These are phyloP conservation scores for Ichthyophthirius multifiliis DNA, from an alignment of 169 alveolate genomes.

Conservation along the genomic window DNA sequence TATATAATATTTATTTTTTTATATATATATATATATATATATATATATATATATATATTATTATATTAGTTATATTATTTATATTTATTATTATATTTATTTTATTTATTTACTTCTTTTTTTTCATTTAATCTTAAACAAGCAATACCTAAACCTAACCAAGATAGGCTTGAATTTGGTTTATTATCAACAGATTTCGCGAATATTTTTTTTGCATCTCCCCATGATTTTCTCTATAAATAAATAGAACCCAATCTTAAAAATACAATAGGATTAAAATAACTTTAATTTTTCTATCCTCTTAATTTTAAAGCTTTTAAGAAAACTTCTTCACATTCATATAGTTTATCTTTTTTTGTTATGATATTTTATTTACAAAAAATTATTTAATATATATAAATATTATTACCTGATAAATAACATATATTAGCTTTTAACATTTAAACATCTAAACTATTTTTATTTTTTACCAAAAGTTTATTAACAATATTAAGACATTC, in stretches of 20 bases:
- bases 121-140: conserved; percentile 20
- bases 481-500: conserved; percentile 5
- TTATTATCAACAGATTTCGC: conserved; percentile 20
- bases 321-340: conserved; percentile 41
- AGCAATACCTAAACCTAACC: conserved; percentile 45
- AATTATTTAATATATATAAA: background rate
- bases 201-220: conserved; percentile 39
- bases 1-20: no score
- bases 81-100: background rate
- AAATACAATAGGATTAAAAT: background rate
- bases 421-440: conserved; percentile 20
- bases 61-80: background rate
- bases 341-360: conserved; percentile 26
- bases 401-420: background rate
- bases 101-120: background rate
- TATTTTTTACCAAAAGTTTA: conserved; percentile 12
- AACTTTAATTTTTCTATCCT: background rate
- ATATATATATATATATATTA: no score
- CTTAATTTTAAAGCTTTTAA: conserved; percentile 23
- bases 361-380: background rate
- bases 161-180: conserved; percentile 20
- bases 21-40: no score
- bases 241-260: conserved; percentile 32
- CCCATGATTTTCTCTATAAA: conserved; percentile 40
- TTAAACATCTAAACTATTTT: conserved; percentile 26